Evolutionary conservation across 805 yeast species (phyloP).

Genomic region (Danielia reshetovae): DNA sequence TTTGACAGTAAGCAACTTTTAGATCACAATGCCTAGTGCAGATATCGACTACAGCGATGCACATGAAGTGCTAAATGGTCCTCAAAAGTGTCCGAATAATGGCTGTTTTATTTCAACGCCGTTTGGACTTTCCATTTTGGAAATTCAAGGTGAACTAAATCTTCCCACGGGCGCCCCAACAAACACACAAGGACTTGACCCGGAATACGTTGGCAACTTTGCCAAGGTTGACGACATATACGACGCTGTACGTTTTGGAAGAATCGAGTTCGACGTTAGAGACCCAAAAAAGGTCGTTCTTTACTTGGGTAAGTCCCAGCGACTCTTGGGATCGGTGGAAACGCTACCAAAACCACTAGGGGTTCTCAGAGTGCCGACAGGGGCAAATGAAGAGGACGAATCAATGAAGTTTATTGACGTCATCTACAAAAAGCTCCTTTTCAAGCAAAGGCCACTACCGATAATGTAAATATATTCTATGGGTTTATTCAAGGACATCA

Average conservation of each 20-base stretch:
- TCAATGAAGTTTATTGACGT: constrained; percentile 55
- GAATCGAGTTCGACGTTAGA: constrained; percentile 40
- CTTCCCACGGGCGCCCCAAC: constrained; percentile 37
- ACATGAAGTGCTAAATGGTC: constrained; percentile 7
- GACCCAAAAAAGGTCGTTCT: constrained; percentile 47
- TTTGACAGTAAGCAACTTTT: background rate
- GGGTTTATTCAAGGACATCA: background rate
- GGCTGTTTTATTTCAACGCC: constrained; percentile 41
- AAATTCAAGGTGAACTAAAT: constrained; percentile 71
- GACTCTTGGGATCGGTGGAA: constrained; percentile 59
- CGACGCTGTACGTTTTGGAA: constrained; percentile 52
- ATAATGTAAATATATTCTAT: constrained; percentile 50
- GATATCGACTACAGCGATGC: constrained; percentile 12
- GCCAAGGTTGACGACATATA: constrained; percentile 28
- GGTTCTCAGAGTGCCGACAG: constrained; percentile 45
- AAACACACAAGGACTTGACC: constrained; percentile 24
- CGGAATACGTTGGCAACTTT: constrained; percentile 32
- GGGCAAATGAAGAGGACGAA: constrained; percentile 18
- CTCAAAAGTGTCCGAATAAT: background rate
- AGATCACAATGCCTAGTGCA: constrained; percentile 11
- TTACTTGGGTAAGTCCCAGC: constrained; percentile 64
- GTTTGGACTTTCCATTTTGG: constrained; percentile 56
- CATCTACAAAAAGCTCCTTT: constrained; percentile 54
- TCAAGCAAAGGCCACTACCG: constrained; percentile 70
- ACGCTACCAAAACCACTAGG: constrained; percentile 64